Conservation (phyloP, 169 alveolate genomes). For the Plasmodium coatneyi region DNA sequence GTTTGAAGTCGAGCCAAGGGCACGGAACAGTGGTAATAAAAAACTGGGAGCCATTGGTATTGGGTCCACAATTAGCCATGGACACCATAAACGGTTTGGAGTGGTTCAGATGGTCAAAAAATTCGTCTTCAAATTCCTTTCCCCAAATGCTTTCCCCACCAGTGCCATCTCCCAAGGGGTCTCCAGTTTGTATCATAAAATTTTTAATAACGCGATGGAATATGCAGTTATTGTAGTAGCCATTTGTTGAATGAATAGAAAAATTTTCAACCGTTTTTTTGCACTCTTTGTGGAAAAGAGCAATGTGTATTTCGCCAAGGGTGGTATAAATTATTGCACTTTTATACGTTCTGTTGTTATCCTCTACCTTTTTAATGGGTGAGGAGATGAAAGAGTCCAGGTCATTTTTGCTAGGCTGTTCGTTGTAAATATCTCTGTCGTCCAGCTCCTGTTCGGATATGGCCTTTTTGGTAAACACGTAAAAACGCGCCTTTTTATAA, state of each 20-base stretch:
- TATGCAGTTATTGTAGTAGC: constrained; percentile 90
- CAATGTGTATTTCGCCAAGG: constrained; percentile 97
- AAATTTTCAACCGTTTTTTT: constrained; percentile 98
- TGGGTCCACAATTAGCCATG: constrained; percentile 99
- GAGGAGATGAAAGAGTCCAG: constrained; percentile 44
- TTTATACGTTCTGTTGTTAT: constrained; percentile 83
- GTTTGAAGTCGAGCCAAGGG: constrained; percentile 98
- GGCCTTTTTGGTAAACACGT: constrained; percentile 91
- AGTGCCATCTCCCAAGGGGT: constrained; percentile 99
- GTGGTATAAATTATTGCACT: constrained; percentile 96
- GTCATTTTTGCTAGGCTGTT: constrained; percentile 85
- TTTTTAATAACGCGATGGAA: constrained; percentile 94
- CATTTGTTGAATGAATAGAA: constrained; percentile 94
- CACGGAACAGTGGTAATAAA: constrained; percentile 97
- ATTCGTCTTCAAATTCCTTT: constrained; percentile 97
- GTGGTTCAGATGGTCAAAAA: constrained; percentile 94
- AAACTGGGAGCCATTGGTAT: constrained; percentile 98
- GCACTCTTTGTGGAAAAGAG: constrained; percentile 92
- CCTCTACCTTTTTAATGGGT: constrained; percentile 51
- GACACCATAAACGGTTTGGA: constrained; percentile 95
- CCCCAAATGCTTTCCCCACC: constrained; percentile 95
- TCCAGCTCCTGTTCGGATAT: constrained; percentile 92
- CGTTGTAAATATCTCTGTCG: constrained; percentile 94
- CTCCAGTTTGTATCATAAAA: constrained; percentile 99
- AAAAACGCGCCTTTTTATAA: constrained; percentile 87